These are phyloP conservation scores for Capronia americana DNA, from an alignment of 2,329 filamentous ascomycete species.

Conservation along the genomic window DNA sequence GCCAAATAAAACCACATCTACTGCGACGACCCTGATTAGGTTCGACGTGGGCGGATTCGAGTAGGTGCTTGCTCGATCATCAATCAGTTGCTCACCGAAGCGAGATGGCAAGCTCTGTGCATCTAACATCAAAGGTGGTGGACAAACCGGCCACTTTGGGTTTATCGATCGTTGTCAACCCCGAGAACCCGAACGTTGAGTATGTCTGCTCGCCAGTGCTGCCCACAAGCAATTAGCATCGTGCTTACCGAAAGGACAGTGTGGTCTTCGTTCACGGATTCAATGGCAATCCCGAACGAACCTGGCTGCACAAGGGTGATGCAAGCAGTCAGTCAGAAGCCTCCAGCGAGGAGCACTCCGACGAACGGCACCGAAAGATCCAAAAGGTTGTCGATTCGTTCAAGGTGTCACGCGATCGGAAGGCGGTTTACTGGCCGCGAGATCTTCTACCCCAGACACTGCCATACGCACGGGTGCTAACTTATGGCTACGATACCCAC, in stretches of 20 bases:
- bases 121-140: background rate
- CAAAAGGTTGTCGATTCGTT: slow-evolving; percentile 13
- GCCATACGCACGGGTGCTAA: slow-evolving; percentile 34
- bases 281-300: slow-evolving; percentile 44
- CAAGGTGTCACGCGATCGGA: slow-evolving; percentile 14
- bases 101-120: background rate
- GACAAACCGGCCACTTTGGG: slow-evolving; percentile 1
- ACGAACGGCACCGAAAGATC: slow-evolving; percentile 16
- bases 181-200: slow-evolving; percentile 5
- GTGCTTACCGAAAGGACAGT: slow-evolving; percentile 35
- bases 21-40: background rate
- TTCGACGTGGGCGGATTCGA: background rate
- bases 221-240: background rate
- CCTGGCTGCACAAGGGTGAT: slow-evolving; percentile 42
- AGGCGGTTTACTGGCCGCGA: slow-evolving; percentile 20
- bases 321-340: background rate
- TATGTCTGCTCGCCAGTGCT: slow-evolving; percentile 2
- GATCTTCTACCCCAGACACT: slow-evolving; percentile 30
- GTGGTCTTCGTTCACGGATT: slow-evolving; percentile 49
- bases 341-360: background rate
- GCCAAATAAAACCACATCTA: background rate
- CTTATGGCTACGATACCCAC: slow-evolving; percentile 42
- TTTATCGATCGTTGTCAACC: slow-evolving; percentile 5
- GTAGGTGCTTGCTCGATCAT: background rate
- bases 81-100: too few relatives aligned